Conservation (phyloP, 306 rosid species). For the Prosopis cineraria region DNA sequence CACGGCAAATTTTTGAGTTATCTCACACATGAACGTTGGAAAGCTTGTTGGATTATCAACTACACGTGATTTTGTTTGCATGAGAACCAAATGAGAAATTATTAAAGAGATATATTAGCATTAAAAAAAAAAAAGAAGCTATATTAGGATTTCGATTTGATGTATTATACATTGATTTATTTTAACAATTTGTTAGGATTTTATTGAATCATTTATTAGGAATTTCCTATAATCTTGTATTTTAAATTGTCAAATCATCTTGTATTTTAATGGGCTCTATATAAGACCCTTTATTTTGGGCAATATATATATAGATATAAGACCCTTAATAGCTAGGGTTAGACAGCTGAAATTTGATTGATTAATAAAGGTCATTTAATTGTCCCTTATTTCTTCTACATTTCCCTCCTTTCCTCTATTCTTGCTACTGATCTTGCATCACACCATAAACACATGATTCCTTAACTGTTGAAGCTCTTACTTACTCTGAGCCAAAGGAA, state of each 20-base stretch:
- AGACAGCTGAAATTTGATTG: background rate
- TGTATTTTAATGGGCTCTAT: background rate
- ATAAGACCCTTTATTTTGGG: background rate
- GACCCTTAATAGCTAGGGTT: background rate
- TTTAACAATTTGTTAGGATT: background rate
- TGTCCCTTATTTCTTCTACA: background rate
- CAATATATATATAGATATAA: too few species aligned
- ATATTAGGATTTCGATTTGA: background rate
- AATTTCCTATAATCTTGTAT: background rate
- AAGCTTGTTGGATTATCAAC: constrained; percentile 24
- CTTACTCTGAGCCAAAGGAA: constrained; percentile 69
- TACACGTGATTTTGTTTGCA: background rate
- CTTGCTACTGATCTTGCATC: background rate
- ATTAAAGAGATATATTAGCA: background rate
- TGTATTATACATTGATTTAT: background rate
- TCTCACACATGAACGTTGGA: background rate
- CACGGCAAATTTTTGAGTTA: background rate
- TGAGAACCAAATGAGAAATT: background rate
- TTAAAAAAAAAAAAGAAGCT: background rate
- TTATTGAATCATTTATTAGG: background rate
- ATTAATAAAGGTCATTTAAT: background rate
- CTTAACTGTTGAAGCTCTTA: constrained; percentile 48
- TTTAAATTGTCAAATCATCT: background rate
- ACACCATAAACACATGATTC: constrained; percentile 10
- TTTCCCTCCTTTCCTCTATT: background rate